These are phyloP conservation scores for Schoenoplectus tabernaemontani DNA, from an alignment of 202 grass and related monocot genomes.

Conservation along the genomic window DNA sequence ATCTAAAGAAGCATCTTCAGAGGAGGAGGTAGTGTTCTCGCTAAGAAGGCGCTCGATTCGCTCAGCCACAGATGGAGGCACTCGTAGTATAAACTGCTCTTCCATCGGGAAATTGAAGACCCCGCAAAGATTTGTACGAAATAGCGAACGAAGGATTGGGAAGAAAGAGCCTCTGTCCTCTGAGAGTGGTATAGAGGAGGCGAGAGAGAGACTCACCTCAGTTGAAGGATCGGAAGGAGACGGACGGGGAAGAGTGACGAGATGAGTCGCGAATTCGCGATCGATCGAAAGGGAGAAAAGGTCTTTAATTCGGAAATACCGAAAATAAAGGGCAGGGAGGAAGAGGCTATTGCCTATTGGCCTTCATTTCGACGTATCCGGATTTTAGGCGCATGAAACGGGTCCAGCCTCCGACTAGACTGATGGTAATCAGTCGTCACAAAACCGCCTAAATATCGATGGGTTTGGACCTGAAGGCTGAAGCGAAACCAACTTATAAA, in stretches of 20 bases:
- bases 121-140: not conserved
- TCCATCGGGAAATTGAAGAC: constrained; percentile 37
- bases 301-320: not conserved
- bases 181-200: not conserved
- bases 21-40: constrained; percentile 42
- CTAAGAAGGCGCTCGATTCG: constrained; percentile 70
- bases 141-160: not conserved
- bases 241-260: not conserved
- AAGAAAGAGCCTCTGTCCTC: not conserved
- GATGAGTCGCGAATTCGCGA: not conserved
- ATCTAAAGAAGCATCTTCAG: constrained; percentile 63
- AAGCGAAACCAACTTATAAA: no score
- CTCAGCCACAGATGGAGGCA: constrained; percentile 68
- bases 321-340: no score
- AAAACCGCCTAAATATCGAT: no score
- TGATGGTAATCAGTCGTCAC: no score
- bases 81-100: constrained; percentile 86
- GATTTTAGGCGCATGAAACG: no score
- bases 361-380: no score
- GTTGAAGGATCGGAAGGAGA: not conserved
- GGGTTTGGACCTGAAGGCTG: no score
- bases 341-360: no score
- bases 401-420: no score
- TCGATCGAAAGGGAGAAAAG: not conserved
- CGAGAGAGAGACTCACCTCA: not conserved